Conservation (phyloP, 2,329 filamentous ascomycete genomes). For the Arthrobotrys pseudoclavata region DNA sequence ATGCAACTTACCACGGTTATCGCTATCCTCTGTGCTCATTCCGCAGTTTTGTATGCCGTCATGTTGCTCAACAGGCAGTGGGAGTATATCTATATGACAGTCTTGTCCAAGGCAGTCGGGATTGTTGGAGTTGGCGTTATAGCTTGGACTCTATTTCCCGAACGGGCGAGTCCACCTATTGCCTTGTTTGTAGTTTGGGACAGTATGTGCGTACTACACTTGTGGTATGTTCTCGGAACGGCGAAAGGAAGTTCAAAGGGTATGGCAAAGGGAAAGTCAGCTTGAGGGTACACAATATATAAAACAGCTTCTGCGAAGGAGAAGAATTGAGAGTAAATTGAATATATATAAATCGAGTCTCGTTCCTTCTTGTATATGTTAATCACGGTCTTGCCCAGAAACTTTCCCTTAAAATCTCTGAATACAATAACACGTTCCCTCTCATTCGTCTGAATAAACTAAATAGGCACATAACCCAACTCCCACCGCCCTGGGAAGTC, state of each 20-base stretch:
- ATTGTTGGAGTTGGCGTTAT: conserved; percentile 38
- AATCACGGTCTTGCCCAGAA: not conserved
- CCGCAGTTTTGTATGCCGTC: conserved; percentile 45
- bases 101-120: conserved; percentile 48
- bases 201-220: conserved; percentile 45
- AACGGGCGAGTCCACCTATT: conserved; percentile 52
- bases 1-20: conserved; percentile 54
- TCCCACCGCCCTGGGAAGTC: conserved; percentile 32
- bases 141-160: conserved; percentile 50
- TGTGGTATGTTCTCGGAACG: conserved; percentile 56
- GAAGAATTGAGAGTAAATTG: not conserved
- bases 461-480: conserved; percentile 49
- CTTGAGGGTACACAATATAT: not conserved
- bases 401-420: not conserved
- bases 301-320: not conserved
- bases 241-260: conserved; percentile 51
- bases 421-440: not conserved
- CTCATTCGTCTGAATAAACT: conserved; percentile 51
- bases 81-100: conserved; percentile 58
- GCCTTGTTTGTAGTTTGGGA: conserved; percentile 58
- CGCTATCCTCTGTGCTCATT: conserved; percentile 55
- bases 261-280: conserved; percentile 36
- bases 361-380: not conserved
- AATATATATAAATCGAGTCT: not conserved
- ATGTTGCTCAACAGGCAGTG: conserved; percentile 49